phyloP scores from a whole-genome alignment of 176 grass and related monocot genomes.

The Sorghum bicolor region DNA sequence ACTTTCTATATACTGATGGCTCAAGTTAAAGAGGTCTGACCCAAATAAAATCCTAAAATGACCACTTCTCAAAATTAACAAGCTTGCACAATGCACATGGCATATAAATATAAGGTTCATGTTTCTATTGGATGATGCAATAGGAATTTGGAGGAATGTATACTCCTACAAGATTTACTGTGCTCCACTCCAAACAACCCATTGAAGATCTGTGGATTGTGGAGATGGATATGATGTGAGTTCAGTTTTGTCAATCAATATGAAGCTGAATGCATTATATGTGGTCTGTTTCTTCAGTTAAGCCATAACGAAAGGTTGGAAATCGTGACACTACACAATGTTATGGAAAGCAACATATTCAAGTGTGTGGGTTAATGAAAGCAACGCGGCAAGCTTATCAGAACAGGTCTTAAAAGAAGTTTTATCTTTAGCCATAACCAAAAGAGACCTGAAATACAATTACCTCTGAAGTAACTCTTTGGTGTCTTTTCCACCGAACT shows the following conservation, averaged over 20 bases:
- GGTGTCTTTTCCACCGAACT: constrained; percentile 60
- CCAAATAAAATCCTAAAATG: neutral
- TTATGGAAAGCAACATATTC: neutral
- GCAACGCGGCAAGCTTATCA: neutral
- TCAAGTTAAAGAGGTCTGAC: neutral
- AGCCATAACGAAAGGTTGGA: neutral
- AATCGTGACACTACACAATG: neutral
- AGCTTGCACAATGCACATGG: neutral
- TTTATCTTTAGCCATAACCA: neutral
- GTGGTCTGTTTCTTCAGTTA: neutral
- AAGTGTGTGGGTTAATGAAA: neutral
- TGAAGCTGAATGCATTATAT: constrained; percentile 1
- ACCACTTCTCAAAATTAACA: neutral
- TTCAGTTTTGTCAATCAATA: neutral
- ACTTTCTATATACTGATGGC: neutral
- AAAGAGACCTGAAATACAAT: constrained; percentile 18
- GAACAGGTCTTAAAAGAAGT: neutral
- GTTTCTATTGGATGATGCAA: neutral
- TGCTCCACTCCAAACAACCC: neutral
- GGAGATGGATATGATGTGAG: neutral
- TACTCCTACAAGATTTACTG: neutral
- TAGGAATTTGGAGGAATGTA: neutral
- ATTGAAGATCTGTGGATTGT: neutral
- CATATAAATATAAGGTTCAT: neutral
- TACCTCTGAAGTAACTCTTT: constrained; percentile 88